Evolutionary conservation across 2,329 filamentous ascomycete species (phyloP).

Genomic region (Fusarium protoensiforme): DNA sequence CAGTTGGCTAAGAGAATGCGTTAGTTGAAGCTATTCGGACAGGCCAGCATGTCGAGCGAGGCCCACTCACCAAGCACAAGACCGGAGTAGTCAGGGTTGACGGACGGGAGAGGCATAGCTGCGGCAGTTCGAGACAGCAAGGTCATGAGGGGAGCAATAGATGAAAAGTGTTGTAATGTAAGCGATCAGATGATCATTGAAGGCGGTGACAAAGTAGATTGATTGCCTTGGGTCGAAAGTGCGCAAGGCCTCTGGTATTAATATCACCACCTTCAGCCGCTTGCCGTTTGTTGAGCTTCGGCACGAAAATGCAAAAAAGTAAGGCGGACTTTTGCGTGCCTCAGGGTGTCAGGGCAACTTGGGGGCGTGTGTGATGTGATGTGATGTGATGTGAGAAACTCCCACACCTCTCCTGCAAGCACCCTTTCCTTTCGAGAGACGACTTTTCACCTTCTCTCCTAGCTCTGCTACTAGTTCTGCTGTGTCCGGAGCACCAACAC

Average conservation of each 20-base stretch:
- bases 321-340: background rate
- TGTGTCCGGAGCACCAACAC: background rate
- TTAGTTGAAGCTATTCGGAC: background rate
- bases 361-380: background rate
- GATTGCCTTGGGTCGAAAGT: background rate
- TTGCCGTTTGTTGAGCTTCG: background rate
- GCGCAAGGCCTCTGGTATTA: background rate
- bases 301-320: background rate
- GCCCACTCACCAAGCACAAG: conserved; percentile 19
- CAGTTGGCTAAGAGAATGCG: conserved; percentile 41
- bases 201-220: background rate
- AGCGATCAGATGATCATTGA: background rate
- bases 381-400: background rate
- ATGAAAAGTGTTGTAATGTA: background rate
- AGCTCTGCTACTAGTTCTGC: background rate
- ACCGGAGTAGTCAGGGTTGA: background rate
- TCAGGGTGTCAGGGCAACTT: background rate
- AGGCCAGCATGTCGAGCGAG: background rate
- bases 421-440: background rate
- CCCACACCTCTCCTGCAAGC: background rate
- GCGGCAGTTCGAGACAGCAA: conserved; percentile 11
- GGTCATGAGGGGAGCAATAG: conserved; percentile 20
- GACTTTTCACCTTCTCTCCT: background rate
- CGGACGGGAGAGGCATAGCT: background rate
- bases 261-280: background rate